Evolutionary conservation across 2,329 filamentous ascomycete genomes (phyloP).

Genomic region (Talaromyces sp.): DNA sequence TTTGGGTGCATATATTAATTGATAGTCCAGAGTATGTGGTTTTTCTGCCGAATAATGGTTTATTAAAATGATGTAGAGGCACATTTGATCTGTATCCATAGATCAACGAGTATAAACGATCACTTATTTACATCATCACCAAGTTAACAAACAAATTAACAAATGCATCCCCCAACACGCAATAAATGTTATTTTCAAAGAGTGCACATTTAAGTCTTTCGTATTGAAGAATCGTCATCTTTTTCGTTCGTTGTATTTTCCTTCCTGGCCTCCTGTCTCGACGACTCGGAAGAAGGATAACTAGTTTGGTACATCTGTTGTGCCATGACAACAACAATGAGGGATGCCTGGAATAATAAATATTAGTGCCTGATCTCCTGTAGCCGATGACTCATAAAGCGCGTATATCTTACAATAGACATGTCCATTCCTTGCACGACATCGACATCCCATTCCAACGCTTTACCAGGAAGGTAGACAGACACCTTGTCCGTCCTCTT

Average conservation of each 20-base stretch:
- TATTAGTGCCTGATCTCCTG: background rate
- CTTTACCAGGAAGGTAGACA: conserved; percentile 14
- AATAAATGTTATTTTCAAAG: background rate
- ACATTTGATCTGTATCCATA: too few species aligned
- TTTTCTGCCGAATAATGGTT: too few species aligned
- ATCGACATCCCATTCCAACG: conserved; percentile 15
- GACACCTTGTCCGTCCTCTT: conserved; percentile 13
- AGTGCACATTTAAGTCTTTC: background rate
- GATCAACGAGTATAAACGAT: too few species aligned
- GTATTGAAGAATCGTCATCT: background rate
- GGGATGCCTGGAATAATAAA: background rate
- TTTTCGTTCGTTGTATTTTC: background rate
- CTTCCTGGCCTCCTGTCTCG: background rate
- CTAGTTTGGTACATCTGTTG: background rate
- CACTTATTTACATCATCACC: too few species aligned
- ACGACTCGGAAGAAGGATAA: background rate
- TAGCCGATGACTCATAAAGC: background rate
- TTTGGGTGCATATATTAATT: too few species aligned
- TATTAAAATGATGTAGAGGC: too few species aligned
- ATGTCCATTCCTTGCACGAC: conserved; percentile 17
- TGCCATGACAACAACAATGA: background rate
- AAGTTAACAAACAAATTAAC: background rate
- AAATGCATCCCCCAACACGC: background rate
- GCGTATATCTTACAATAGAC: conserved; percentile 12
- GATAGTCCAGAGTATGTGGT: too few species aligned